Percentiles rank a stretch among this genome's conserved stretches.
phyloP scores from a whole-genome alignment of 1,284 basidiomycete genomes.

The Ustilago crameri region DNA sequence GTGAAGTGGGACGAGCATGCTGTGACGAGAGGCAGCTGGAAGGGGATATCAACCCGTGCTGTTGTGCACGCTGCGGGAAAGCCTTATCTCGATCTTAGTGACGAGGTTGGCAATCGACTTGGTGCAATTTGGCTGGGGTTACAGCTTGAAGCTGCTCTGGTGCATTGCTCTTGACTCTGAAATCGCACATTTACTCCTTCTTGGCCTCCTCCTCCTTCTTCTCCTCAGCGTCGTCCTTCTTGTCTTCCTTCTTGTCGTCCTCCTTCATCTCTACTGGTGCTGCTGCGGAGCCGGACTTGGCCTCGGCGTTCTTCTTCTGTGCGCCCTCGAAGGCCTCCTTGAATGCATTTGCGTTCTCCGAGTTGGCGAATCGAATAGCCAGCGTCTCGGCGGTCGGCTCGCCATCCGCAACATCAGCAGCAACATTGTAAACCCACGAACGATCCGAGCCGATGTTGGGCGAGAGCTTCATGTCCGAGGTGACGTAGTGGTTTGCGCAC shows the following conservation, averaged over 20 bases:
- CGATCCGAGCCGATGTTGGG: constrained; percentile 99
- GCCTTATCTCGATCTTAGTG: too few relatives aligned
- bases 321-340: constrained; percentile 65
- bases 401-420: constrained; percentile 85
- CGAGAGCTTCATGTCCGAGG: constrained; percentile 90
- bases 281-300: constrained; percentile 27
- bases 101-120: too few relatives aligned
- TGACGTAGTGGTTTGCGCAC: constrained; percentile 96
- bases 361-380: constrained; percentile 97
- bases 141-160: constrained; percentile 23
- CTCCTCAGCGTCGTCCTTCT: constrained; percentile 32
- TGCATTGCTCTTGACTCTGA: not conserved
- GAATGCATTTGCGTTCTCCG: constrained; percentile 74
- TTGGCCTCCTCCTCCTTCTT: constrained; percentile 42
- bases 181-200: constrained; percentile 16
- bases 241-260: constrained; percentile 24
- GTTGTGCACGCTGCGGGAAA: not conserved
- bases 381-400: constrained; percentile 91
- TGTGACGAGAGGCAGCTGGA: constrained; percentile 8
- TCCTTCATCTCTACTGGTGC: constrained; percentile 28
- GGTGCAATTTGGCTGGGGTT: constrained; percentile 9
- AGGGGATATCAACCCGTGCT: constrained; percentile 40
- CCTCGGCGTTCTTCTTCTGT: constrained; percentile 57
- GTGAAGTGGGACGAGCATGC: not conserved
- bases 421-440: constrained; percentile 95